Percentiles rank a stretch among this genome's conserved stretches.
phyloP scores from a whole-genome alignment of 257 asterid species.

The Scutellaria barbata region DNA sequence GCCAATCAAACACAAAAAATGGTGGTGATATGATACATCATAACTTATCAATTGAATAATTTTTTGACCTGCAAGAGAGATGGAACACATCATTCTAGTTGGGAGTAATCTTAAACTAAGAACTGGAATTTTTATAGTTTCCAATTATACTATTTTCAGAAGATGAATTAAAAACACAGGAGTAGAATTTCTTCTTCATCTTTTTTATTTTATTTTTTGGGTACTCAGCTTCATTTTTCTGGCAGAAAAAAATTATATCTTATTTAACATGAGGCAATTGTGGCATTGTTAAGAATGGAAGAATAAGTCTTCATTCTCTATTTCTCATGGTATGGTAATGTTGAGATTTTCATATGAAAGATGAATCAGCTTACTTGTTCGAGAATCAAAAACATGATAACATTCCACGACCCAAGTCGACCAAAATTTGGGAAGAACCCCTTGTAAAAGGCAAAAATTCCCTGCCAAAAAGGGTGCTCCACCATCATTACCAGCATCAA shows the following conservation, averaged over 20 bases:
- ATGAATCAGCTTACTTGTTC: conserved; percentile 67
- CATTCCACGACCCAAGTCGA: conserved; percentile 88
- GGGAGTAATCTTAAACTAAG: conserved; percentile 12
- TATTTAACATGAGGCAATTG: neutral
- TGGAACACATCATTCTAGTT: conserved; percentile 7
- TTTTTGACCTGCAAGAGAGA: conserved; percentile 64
- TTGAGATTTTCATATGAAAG: conserved; percentile 3
- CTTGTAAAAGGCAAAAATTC: conserved; percentile 77
- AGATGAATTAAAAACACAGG: neutral
- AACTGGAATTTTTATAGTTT: neutral
- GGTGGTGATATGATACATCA: neutral
- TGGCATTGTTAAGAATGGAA: neutral
- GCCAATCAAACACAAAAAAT: conserved; percentile 22
- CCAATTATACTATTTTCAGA: neutral
- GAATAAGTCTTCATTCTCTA: neutral
- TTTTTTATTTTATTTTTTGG: no score
- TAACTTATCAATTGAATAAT: conserved; percentile 43
- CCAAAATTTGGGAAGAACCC: conserved; percentile 84
- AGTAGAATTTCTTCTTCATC: no score
- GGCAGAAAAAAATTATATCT: neutral
- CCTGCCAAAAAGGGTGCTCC: conserved; percentile 51
- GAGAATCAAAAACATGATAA: conserved; percentile 78
- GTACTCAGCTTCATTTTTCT: neutral
- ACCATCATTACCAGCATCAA: conserved; percentile 26
- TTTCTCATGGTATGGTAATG: conserved; percentile 1